These are phyloP conservation scores for Senecio squalidus DNA, from an alignment of 140 eudicot genomes.

Conservation along the genomic window DNA sequence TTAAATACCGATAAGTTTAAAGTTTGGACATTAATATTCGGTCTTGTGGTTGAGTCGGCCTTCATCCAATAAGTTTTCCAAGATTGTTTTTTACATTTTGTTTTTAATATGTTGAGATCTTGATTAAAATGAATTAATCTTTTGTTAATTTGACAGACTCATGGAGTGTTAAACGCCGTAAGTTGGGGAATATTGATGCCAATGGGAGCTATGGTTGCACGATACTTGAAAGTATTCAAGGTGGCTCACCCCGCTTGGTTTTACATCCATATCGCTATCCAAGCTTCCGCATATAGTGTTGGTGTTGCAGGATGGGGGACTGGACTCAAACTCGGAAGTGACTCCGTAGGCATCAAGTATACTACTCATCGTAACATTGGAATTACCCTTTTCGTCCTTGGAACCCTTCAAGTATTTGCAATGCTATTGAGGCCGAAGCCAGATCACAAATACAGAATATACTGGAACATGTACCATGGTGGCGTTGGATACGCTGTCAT, in stretches of 20 bases:
- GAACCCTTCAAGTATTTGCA: slow-evolving; percentile 82
- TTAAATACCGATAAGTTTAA: too few species aligned
- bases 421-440: slow-evolving; percentile 80
- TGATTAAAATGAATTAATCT: not conserved
- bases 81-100: not conserved
- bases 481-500: slow-evolving; percentile 59
- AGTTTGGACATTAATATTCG: not conserved
- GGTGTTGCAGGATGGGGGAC: slow-evolving; percentile 97
- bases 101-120: not conserved
- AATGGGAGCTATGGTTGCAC: slow-evolving; percentile 67
- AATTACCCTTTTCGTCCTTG: slow-evolving; percentile 72
- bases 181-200: slow-evolving; percentile 96
- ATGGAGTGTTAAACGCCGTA: slow-evolving; percentile 77
- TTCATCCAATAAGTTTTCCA: too few species aligned
- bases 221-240: slow-evolving; percentile 77
- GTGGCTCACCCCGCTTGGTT: slow-evolving; percentile 90
- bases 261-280: slow-evolving; percentile 66
- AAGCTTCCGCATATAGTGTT: slow-evolving; percentile 52
- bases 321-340: slow-evolving; percentile 83
- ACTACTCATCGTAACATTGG: slow-evolving; percentile 73
- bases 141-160: slow-evolving; percentile 44
- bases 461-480: slow-evolving; percentile 90
- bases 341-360: slow-evolving; percentile 44
- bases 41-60: not conserved
- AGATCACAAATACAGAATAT: slow-evolving; percentile 78